These are phyloP conservation scores for Pythium chondricola DNA, from an alignment of 352 stramenopile genomes.

Conservation along the genomic window DNA sequence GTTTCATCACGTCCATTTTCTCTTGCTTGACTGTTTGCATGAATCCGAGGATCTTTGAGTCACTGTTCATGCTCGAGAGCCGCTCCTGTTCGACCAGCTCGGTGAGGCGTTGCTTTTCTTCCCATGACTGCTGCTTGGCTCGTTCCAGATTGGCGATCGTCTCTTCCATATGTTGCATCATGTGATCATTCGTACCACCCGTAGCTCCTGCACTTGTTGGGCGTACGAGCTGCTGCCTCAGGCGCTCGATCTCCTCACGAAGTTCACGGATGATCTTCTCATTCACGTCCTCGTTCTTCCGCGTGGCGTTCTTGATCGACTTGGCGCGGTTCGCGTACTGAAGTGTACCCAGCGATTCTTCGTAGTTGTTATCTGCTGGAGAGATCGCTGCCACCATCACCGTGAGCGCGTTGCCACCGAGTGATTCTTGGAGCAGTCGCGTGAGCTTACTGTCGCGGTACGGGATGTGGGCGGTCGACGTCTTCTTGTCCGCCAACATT, in stretches of 20 bases:
- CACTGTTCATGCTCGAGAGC: constrained; percentile 76
- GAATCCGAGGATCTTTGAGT: constrained; percentile 76
- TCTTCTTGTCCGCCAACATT: constrained; percentile 60
- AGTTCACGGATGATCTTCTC: constrained; percentile 89
- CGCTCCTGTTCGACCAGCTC: constrained; percentile 85
- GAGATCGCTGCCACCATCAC: constrained; percentile 94
- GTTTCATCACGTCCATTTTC: constrained; percentile 89
- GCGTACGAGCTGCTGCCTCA: constrained; percentile 86
- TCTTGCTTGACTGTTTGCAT: constrained; percentile 90
- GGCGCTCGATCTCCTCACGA: constrained; percentile 87
- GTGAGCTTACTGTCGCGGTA: constrained; percentile 92
- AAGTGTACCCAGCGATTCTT: constrained; percentile 92
- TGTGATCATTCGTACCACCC: constrained; percentile 21
- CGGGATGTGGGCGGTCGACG: constrained; percentile 65
- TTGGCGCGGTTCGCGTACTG: constrained; percentile 92
- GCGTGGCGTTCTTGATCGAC: constrained; percentile 85
- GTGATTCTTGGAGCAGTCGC: constrained; percentile 81
- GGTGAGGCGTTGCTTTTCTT: constrained; percentile 84
- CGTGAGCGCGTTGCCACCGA: constrained; percentile 89
- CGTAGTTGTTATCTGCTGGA: constrained; percentile 89
- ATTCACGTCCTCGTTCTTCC: constrained; percentile 89
- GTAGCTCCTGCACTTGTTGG: constrained; percentile 19
- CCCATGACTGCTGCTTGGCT: constrained; percentile 87
- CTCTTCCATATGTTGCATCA: constrained; percentile 81
- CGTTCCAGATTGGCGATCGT: constrained; percentile 82